Evolutionary conservation across 305 asterid species (phyloP), one percentile per base, ranked within the genome.

Genomic region (Solanum hybrid): DNA sequence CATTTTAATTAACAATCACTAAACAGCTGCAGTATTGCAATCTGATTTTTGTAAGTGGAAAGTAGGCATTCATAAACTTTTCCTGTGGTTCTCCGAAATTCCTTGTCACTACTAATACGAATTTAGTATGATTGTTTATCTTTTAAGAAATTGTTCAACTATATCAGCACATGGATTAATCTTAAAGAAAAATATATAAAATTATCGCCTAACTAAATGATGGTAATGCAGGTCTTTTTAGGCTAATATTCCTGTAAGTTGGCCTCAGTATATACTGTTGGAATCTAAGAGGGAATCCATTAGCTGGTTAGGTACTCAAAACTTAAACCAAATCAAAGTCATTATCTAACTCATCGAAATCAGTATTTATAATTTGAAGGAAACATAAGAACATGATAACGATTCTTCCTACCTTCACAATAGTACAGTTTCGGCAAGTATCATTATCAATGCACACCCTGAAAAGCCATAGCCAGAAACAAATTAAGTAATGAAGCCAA

Each of bases 381-480:
- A 22, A 11, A 84, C 87, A 31, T 8, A 84, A 34, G 82, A 2
- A 34, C 10, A 17, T 76, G 27, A 19, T 32, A 84, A 29, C 0
- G 31, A 51, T 31, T 45, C 4, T 51, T 51, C 92, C 91, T 27
- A 95, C 99, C 99, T 95, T 96, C 64, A 97, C 97, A 89, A 97
- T 95, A 17, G 97, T 96, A 95, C 98, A 93, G 84, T 95, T 95
- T 81, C 91, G 92, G 89, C 93, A 90, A 69, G 96, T 89, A 79
- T 94, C 95, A 89, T 97, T 97, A 91, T 97, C 98, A 60, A 97
- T 91, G 87, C 93, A 93, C 90, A 95, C 98, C 95, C 99, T 97
- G 94, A 88, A 92, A 51, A 87, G 40, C 89, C 90, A 72, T 78
- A 88, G 87, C 35, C 45, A 92, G 36, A 4, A 79, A 38, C 7